phyloP scores from a whole-genome alignment of 208 protist species.

The Wallacemonas rigidus region DNA sequence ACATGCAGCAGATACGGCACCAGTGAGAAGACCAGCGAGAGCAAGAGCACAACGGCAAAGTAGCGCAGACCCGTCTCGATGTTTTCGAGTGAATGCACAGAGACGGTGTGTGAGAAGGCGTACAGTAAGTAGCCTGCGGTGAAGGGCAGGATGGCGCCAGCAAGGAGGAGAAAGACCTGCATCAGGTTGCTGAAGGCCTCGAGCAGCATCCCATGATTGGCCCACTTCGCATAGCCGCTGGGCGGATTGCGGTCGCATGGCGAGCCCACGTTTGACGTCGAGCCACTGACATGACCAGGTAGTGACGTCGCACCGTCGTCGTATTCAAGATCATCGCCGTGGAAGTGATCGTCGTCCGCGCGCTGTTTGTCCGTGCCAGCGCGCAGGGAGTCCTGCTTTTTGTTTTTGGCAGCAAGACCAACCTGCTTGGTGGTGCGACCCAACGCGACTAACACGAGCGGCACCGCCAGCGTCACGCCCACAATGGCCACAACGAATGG shows the following conservation, averaged over 20 bases:
- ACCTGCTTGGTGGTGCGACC: conserved; percentile 57
- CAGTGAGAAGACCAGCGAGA: conserved; percentile 53
- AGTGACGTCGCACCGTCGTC: background rate
- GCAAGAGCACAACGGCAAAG: conserved; percentile 23
- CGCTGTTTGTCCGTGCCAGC: too few relatives aligned
- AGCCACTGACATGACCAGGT: background rate
- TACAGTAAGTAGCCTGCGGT: conserved; percentile 41
- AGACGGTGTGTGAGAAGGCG: conserved; percentile 54
- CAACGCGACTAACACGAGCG: conserved; percentile 67
- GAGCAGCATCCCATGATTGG: background rate
- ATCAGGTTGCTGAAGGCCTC: conserved; percentile 41
- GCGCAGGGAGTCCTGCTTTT: background rate
- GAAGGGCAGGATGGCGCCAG: conserved; percentile 44
- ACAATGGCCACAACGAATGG: conserved; percentile 71
- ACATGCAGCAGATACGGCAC: conserved; percentile 57
- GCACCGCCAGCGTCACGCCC: conserved; percentile 54
- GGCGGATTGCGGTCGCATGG: background rate
- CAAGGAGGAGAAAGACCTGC: conserved; percentile 56
- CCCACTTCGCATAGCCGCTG: background rate
- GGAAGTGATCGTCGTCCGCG: background rate
- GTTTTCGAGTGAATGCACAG: conserved; percentile 28
- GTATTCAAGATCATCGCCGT: background rate
- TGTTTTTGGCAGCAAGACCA: background rate
- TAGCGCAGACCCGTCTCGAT: conserved; percentile 42
- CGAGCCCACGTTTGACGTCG: background rate